Evolutionary conservation across 73 alveolate genomes (phyloP).

Genomic region (Symbiodinium pilosum): DNA sequence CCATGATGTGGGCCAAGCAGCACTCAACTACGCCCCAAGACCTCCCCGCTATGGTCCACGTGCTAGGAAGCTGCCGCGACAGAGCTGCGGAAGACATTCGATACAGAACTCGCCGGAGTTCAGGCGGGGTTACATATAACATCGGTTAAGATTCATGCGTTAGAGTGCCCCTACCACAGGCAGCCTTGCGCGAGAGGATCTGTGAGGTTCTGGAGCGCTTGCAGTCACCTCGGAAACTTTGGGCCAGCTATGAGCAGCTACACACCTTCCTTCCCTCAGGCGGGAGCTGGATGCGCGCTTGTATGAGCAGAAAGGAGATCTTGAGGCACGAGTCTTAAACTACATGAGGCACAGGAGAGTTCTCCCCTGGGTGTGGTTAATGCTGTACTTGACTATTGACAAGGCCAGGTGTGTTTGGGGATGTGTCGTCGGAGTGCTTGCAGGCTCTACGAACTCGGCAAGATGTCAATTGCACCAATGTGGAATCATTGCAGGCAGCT

Average conservation of each 20-base stretch:
- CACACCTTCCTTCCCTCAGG: neutral
- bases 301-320: neutral
- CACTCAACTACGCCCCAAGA: no score
- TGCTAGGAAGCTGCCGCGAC: neutral
- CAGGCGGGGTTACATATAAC: no score
- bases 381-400: no score
- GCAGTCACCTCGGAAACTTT: neutral
- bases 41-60: no score
- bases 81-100: neutral
- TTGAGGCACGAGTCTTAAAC: neutral
- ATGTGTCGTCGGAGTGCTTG: neutral
- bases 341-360: no score
- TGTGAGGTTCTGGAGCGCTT: slow-evolving; percentile 24
- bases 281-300: neutral
- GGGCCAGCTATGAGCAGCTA: neutral
- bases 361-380: no score
- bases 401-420: no score
- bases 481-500: neutral
- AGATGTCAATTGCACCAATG: neutral
- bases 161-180: no score
- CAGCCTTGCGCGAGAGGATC: slow-evolving; percentile 38
- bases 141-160: no score
- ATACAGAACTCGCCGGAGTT: neutral
- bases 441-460: slow-evolving; percentile 18
- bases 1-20: no score